Evolutionary conservation across 1,284 basidiomycete species (phyloP).

Genomic region (Ustilago lituana): DNA sequence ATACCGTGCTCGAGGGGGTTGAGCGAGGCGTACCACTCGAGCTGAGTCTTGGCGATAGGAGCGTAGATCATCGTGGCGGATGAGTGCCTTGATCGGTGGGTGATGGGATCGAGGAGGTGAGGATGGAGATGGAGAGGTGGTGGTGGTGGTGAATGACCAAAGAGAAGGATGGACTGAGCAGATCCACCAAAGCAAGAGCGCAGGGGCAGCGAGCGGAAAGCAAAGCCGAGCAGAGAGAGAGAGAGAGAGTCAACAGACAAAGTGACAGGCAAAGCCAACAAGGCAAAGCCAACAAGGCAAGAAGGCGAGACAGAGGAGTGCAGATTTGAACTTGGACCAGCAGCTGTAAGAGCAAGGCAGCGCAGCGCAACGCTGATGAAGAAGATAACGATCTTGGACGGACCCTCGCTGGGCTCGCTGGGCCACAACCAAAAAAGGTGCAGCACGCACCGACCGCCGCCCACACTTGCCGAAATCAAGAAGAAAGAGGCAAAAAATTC

Average conservation of each 20-base stretch:
- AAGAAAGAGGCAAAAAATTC: neutral
- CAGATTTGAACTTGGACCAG: too few species aligned
- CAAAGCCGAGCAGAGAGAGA: too few species aligned
- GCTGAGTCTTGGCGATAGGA: slow-evolving; percentile 61
- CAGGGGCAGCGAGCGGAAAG: too few species aligned
- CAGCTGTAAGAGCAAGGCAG: too few species aligned
- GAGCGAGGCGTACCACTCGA: slow-evolving; percentile 67
- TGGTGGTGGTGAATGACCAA: slow-evolving; percentile 1
- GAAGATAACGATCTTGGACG: slow-evolving; percentile 39
- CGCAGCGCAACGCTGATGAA: slow-evolving; percentile 11
- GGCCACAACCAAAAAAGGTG: too few species aligned
- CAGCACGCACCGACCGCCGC: too few species aligned
- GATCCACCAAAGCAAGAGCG: slow-evolving; percentile 1
- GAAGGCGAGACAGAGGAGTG: too few species aligned
- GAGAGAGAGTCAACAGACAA: neutral
- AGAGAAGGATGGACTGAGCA: slow-evolving; percentile 10
- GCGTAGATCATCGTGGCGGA: slow-evolving; percentile 52
- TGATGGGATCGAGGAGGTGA: slow-evolving; percentile 4
- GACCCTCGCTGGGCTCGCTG: too few species aligned
- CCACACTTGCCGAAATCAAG: too few species aligned
- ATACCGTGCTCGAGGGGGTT: slow-evolving; percentile 65
- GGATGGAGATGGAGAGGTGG: slow-evolving; percentile 1
- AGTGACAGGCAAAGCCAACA: too few species aligned
- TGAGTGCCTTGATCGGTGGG: slow-evolving; percentile 9
- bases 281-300: too few species aligned